Conservation (phyloP, 176 grass and related monocot genomes). For the Bonia amplexicaulis region DNA sequence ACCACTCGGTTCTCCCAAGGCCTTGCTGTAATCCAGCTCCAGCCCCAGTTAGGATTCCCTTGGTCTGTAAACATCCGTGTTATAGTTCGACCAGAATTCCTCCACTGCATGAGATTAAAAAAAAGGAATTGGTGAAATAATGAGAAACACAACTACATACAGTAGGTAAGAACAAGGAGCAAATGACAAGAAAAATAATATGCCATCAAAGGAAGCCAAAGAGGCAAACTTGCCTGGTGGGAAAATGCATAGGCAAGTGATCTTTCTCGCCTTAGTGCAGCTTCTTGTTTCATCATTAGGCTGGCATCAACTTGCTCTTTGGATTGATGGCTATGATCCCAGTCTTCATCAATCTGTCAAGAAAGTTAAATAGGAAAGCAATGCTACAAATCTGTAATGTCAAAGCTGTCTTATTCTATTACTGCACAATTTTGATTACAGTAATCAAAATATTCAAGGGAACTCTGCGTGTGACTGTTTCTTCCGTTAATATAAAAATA, state of each 20-base stretch:
- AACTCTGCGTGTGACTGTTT: not conserved
- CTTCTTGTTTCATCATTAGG: conserved; percentile 76
- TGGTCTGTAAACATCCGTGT: conserved; percentile 62
- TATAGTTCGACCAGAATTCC: conserved; percentile 50
- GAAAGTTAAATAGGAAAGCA: not conserved
- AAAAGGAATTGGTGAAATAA: not conserved
- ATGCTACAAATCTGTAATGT: not conserved
- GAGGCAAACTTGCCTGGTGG: conserved; percentile 60
- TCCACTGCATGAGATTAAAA: conserved; percentile 56
- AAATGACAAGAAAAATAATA: conserved; percentile 3
- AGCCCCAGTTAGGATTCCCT: conserved; percentile 88
- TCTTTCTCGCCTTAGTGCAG: conserved; percentile 80
- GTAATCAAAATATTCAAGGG: not conserved
- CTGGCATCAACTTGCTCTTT: conserved; percentile 73
- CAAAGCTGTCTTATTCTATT: not conserved
- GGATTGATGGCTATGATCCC: conserved; percentile 80
- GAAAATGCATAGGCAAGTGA: conserved; percentile 95
- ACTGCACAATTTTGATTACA: not conserved
- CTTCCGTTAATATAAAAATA: not conserved
- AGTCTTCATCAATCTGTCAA: conserved; percentile 72
- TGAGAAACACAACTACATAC: not conserved
- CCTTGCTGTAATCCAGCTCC: conserved; percentile 88
- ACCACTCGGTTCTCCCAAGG: conserved; percentile 52
- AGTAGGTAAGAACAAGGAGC: not conserved
- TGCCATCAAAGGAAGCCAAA: not conserved